Conservation (phyloP, 192 early-diverging fungal species). For the Coemansia sp. region DNA sequence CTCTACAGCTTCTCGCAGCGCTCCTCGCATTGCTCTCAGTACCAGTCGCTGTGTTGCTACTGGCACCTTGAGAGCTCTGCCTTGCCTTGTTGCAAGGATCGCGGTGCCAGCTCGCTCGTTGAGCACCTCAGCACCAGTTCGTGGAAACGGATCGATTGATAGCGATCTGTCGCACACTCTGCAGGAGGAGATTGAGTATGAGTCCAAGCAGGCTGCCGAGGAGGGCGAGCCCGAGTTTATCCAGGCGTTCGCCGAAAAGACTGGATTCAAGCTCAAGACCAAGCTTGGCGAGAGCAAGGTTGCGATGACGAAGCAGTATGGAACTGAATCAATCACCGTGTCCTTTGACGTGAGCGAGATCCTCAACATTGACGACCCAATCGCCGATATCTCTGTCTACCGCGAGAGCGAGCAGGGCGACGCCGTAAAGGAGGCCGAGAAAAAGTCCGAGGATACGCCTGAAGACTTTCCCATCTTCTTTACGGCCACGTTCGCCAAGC, state of each 20-base stretch:
- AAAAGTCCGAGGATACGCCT: constrained; percentile 63
- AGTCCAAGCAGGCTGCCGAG: constrained; percentile 60
- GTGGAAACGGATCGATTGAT: constrained; percentile 58
- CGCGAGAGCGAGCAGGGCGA: constrained; percentile 57
- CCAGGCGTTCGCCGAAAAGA: constrained; percentile 65
- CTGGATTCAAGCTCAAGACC: constrained; percentile 77
- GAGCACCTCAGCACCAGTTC: constrained; percentile 27
- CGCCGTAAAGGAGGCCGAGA: constrained; percentile 57
- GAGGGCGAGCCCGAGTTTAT: constrained; percentile 67
- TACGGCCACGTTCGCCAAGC: constrained; percentile 82
- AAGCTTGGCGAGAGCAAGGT: constrained; percentile 78
- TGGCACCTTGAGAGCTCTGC: neutral
- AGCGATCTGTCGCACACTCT: constrained; percentile 71
- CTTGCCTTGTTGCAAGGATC: neutral
- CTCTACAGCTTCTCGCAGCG: constrained; percentile 8
- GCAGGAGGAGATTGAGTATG: constrained; percentile 73
- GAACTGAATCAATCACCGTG: constrained; percentile 87
- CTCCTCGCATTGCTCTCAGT: neutral
- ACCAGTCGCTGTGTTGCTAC: neutral
- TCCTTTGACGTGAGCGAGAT: constrained; percentile 86
- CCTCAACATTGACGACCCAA: constrained; percentile 70
- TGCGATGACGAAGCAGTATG: constrained; percentile 77
- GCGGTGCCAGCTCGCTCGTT: constrained; percentile 24
- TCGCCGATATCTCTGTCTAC: constrained; percentile 58
- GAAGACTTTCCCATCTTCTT: constrained; percentile 75